Evolutionary conservation across 202 grass and related monocot genomes (phyloP).

Genomic region (Musa balbisiana): DNA sequence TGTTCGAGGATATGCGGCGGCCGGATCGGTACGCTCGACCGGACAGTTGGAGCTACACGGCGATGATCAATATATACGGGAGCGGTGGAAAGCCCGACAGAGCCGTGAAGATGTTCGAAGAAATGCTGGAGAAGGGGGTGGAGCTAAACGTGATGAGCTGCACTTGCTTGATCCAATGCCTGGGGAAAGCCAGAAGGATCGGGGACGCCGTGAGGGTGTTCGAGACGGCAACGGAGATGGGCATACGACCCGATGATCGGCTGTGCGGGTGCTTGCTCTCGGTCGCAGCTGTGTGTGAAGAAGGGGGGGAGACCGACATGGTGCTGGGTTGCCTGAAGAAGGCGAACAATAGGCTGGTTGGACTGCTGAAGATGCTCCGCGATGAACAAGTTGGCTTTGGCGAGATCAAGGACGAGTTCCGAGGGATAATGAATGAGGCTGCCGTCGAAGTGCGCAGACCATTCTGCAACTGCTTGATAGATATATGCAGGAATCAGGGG

Average conservation of each 20-base stretch:
- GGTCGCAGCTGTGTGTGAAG: constrained; percentile 40
- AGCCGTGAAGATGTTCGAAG: constrained; percentile 57
- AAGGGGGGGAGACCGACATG: constrained; percentile 40
- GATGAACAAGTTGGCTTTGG: constrained; percentile 24
- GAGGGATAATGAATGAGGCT: constrained; percentile 35
- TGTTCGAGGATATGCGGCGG: constrained; percentile 75
- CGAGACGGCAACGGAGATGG: constrained; percentile 29
- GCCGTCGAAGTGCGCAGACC: constrained; percentile 48
- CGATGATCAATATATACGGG: constrained; percentile 89
- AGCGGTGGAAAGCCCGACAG: constrained; percentile 42
- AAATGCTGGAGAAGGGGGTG: constrained; percentile 46
- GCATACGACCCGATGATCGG: constrained; percentile 46
- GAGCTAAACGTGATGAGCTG: constrained; percentile 78
- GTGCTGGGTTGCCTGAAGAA: constrained; percentile 59
- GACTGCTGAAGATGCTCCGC: constrained; percentile 48
- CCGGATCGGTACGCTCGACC: constrained; percentile 28
- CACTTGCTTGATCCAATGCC: constrained; percentile 81
- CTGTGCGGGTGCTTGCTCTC: constrained; percentile 84
- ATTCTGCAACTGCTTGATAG: constrained; percentile 90
- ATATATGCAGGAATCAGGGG: constrained; percentile 58
- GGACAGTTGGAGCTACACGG: constrained; percentile 81
- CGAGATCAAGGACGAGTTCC: constrained; percentile 34
- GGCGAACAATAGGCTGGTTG: constrained; percentile 45
- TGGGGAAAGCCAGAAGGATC: constrained; percentile 58
- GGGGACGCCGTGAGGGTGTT: constrained; percentile 47